Base-by-base conservation (phyloP, 2,329 filamentous ascomycete species). In the Nigrospora osmanthi region DNA sequence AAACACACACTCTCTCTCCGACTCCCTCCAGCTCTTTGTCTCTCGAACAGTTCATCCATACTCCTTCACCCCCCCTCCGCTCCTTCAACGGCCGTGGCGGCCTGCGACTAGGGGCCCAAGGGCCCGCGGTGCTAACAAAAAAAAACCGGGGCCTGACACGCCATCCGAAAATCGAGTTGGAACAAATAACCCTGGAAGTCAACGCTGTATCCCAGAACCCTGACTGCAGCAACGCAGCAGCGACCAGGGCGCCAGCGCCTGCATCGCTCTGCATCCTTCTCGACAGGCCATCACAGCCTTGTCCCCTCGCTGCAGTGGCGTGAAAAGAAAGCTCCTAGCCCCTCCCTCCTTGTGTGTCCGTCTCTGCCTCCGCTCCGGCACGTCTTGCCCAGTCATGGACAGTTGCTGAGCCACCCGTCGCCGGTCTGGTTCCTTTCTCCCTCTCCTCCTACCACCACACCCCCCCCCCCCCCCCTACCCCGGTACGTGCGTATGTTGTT, bases 251-350 rank as follows among this genome's bases (percentile, higher is more conserved):
- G 12, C 34, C 13, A 35, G 34, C 14, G 34, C 13, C 34, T 35
- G 34, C 34, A 35, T 35, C 12, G 34, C 34, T 28, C 23, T 28
- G 23, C 23, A 28, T 28, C 23, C 14, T 9, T 16, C 34, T 35
- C 40, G 32, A 33, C 40, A 35, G 40, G 40, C 40, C 14, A 41
- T 34, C 28, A 32, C 33, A 40, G 23, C 23, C 23, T 28, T 28
- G 23, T 28, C 23, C 23, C n/a, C 23, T 58, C 54, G 47, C 49
- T 54, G 52, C 49, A 55, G 57, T 56, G 54, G 54, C 46, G 53
- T 52, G 52, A 50, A 53, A 55, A 54, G 54, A 54, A 54, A 50
- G 43, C 48, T 56, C 55, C 55, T 54, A 52, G 55, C 54, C 50
- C 50, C 44, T 49, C 46, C 49, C 45, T 42, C 36, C 40, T 46